phyloP scores from a whole-genome alignment of 2,329 filamentous ascomycete genomes.

The Aspergillus pseudotamarii region DNA sequence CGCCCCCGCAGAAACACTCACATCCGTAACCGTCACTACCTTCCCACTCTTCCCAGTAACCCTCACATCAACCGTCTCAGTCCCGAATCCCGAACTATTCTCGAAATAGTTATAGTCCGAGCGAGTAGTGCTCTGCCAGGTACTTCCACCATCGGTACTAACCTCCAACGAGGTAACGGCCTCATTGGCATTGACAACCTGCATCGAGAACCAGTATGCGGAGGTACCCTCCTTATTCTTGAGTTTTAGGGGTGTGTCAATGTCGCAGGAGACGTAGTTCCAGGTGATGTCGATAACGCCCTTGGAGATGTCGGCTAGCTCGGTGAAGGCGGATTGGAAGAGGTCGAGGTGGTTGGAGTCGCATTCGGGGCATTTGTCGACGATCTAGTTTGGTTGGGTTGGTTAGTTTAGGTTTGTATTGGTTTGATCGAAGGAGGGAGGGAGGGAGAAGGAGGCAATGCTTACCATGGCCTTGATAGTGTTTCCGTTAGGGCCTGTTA shows the following conservation, averaged over 20 bases:
- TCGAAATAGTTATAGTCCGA: constrained; percentile 65
- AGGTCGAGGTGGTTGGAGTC: constrained; percentile 59
- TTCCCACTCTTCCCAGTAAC: constrained; percentile 59
- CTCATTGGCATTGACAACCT: constrained; percentile 66
- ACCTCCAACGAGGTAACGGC: constrained; percentile 61
- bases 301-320: constrained; percentile 47
- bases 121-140: constrained; percentile 61
- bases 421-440: background rate
- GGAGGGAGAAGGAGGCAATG: background rate
- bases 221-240: constrained; percentile 55
- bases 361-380: constrained; percentile 62
- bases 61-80: constrained; percentile 56
- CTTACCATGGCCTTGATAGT: constrained; percentile 66
- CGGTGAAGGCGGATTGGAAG: constrained; percentile 54
- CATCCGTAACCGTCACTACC: constrained; percentile 54
- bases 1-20: constrained; percentile 34
- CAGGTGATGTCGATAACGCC: constrained; percentile 56
- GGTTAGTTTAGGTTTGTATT: background rate
- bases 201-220: constrained; percentile 62
- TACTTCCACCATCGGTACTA: constrained; percentile 60
- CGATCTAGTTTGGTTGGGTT: constrained; percentile 42
- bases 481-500: constrained; percentile 55
- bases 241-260: constrained; percentile 53
- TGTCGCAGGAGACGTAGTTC: constrained; percentile 55
- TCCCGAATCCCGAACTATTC: constrained; percentile 60